These are phyloP conservation scores for Xylariaceae sp. DNA, from an alignment of 2,329 filamentous ascomycete species.

Conservation along the genomic window DNA sequence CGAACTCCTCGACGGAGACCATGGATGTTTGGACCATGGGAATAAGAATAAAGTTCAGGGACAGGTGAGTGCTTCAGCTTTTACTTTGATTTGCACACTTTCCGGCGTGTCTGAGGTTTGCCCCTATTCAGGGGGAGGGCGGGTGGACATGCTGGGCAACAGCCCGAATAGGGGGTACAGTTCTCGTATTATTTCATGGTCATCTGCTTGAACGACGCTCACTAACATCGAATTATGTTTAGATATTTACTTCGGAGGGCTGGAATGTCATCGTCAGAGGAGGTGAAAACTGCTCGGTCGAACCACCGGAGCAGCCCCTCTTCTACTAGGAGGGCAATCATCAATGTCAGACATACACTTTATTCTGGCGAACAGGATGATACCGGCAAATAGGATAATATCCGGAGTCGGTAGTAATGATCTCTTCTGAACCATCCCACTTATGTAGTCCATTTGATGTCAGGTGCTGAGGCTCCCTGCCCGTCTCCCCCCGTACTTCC, in stretches of 20 bases:
- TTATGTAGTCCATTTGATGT: no score
- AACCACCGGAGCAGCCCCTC: slow-evolving; percentile 9
- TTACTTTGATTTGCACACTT: no score
- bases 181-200: neutral
- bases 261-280: slow-evolving; percentile 17
- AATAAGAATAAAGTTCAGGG: slow-evolving; percentile 14
- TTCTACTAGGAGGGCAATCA: slow-evolving; percentile 11
- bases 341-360: neutral
- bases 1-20: slow-evolving; percentile 12
- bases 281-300: slow-evolving; percentile 14
- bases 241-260: slow-evolving; percentile 12
- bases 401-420: no score
- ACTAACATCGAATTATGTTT: slow-evolving; percentile 1
- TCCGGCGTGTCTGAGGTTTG: no score
- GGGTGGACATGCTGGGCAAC: neutral
- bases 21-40: slow-evolving; percentile 14
- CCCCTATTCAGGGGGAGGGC: neutral
- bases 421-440: no score
- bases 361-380: neutral
- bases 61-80: slow-evolving; percentile 10
- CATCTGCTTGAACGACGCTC: neutral
- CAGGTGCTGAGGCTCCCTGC: no score
- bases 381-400: neutral
- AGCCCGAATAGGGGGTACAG: neutral
- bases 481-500: no score